These are phyloP conservation scores for Rhizopogon rudus DNA, from an alignment of 768 basidiomycete species.

Conservation along the genomic window DNA sequence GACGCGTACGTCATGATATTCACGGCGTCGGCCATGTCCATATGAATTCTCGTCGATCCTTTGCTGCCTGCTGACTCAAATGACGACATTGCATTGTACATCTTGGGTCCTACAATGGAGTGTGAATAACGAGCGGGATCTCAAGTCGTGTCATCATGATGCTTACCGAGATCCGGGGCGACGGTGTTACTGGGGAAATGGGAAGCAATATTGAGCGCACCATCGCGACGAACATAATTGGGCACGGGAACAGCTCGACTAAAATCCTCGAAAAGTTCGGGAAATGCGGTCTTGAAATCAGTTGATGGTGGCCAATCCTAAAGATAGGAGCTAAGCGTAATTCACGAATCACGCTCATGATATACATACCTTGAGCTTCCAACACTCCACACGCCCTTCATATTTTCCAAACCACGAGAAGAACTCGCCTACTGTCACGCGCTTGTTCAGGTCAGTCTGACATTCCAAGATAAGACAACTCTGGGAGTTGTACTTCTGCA, in stretches of 20 bases:
- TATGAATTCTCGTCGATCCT: slow-evolving; percentile 85
- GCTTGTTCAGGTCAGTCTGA: slow-evolving; percentile 61
- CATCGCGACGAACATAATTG: slow-evolving; percentile 87
- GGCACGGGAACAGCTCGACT: slow-evolving; percentile 79
- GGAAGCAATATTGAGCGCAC: slow-evolving; percentile 81
- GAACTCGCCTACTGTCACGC: slow-evolving; percentile 70
- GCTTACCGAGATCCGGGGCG: slow-evolving; percentile 73
- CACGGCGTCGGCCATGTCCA: slow-evolving; percentile 93
- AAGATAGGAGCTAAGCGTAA: slow-evolving; percentile 5
- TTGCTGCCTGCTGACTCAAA: slow-evolving; percentile 62
- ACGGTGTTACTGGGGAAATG: slow-evolving; percentile 82
- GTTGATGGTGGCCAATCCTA: slow-evolving; percentile 92
- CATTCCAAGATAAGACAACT: slow-evolving; percentile 77
- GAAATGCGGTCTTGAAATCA: slow-evolving; percentile 82
- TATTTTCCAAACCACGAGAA: slow-evolving; percentile 75
- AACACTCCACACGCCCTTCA: slow-evolving; percentile 46
- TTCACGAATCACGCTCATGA: background rate
- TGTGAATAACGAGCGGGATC: background rate
- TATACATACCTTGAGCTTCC: slow-evolving; percentile 69
- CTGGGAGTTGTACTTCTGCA: slow-evolving; percentile 57
- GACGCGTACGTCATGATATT: slow-evolving; percentile 85
- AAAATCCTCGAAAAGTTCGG: slow-evolving; percentile 85
- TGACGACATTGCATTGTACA: slow-evolving; percentile 89
- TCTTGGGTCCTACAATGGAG: slow-evolving; percentile 72
- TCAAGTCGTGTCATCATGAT: slow-evolving; percentile 7